Base-by-base conservation (phyloP, 371 early-diverging fungal species). In the Dichotomocladium elegans region DNA sequence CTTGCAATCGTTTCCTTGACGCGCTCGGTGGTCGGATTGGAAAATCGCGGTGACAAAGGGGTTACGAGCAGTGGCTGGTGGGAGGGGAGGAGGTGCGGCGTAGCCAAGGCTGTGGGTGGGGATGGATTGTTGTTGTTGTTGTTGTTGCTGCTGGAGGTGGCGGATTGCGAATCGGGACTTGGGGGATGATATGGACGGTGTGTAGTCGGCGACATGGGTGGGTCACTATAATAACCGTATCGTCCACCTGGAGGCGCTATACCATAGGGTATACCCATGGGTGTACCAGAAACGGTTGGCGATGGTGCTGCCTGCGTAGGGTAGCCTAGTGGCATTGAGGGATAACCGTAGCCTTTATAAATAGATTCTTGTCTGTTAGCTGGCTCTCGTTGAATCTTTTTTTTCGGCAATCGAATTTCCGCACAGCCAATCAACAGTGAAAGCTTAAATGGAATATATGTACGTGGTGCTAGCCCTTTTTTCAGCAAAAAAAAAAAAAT, bases 1-100 rank as follows among this genome's bases (percentile, higher is more conserved):
- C 72, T 66, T 31, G 64, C 64, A 21, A 74, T 74, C 41, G 72
- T 74, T 33, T 74, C 75, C 43, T 74, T 74, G 24, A 74, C 75
- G 25, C 75, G 64, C 33, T 69, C 75, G 3, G 63, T 71, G 12
- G 69, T 66, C 21, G 59, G 33, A 21, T 58, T 58, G 19, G 66
- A 47, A 31, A 58, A 66, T 26, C 26, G 22, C 1, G 46, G 45
- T 37, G 57, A 46, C 3, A 51, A 55, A 2, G 61, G 48, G 15
- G 57, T 46, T n/a, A 57, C 53, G 21, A 60, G 53, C 10, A 31
- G 12, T 10, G 35, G 40, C 6, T 50, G 31, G 6, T 57, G 47
- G 22, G 57, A 22, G n/a, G 29, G 22, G 9, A 40, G 17, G n/a
- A 26, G 24, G 10, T 40, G n/a, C 2, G 47, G 14, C n/a, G 59